Conservation (phyloP, 140 eudicot genomes). For the Cichorium intybus region DNA sequence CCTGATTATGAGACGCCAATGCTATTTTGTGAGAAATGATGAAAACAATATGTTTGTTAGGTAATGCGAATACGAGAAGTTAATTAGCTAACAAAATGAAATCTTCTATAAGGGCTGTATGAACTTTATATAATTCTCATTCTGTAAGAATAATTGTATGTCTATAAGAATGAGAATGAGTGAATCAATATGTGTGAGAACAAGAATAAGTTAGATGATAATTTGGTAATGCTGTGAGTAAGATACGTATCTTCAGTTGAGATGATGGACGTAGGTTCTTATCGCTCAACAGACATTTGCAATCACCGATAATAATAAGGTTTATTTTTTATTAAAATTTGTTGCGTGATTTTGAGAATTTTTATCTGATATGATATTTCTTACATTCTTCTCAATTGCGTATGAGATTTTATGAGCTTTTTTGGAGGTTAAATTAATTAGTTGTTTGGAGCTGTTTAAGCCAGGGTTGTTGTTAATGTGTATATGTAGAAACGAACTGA, state of each 20-base stretch:
- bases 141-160: too few relatives aligned
- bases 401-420: not conserved
- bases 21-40: too few relatives aligned
- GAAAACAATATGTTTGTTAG: too few relatives aligned
- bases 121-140: too few relatives aligned
- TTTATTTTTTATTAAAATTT: not conserved
- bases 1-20: too few relatives aligned
- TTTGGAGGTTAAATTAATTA: not conserved
- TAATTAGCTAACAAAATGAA: too few relatives aligned
- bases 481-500: not conserved
- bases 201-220: too few relatives aligned
- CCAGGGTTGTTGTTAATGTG: not conserved
- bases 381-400: not conserved
- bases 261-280: constrained; percentile 56
- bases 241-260: not conserved
- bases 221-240: not conserved
- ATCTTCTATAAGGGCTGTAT: too few relatives aligned
- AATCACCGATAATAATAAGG: constrained; percentile 51
- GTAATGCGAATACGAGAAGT: too few relatives aligned
- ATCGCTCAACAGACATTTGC: constrained; percentile 50
- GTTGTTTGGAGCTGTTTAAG: not conserved
- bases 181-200: too few relatives aligned
- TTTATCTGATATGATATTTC: not conserved
- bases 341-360: too few relatives aligned
- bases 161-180: too few relatives aligned